Base-by-base conservation (phyloP, 495 filamentous ascomycete genomes). In the Mytilinidion resinicola region DNA sequence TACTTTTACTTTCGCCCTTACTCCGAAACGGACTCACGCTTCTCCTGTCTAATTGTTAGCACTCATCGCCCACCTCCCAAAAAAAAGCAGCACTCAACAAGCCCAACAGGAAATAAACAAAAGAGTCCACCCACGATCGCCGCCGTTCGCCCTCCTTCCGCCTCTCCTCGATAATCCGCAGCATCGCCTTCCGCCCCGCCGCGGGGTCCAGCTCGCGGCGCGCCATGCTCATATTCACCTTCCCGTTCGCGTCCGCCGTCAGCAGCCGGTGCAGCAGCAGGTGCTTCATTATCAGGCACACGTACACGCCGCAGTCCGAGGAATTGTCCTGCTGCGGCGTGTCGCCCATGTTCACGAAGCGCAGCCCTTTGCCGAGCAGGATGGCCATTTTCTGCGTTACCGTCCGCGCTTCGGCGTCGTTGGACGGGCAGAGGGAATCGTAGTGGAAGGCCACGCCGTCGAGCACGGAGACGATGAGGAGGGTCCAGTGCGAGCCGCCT, bases 371-470 rank as follows among this genome's bases (percentile, higher is more conserved):
- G 25, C 25, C 81, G 0, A 99, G 77, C 14, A 97, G 72, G 9
- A 68, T 64, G 1, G 77, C 73, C 11, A 96, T 72, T 65, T 89
- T 85, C 11, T 74, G 57, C 0, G 82, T 78, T 4, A 85, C 87
- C 4, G 78, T 72, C 42, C 76, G 74, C 0, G 91, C 95, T 57
- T 92, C 88, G 58, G 72, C 74, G 58, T 80, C 78, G 69, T 97
- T 97, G 10, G 83, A 79, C 3, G 86, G 87, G 9, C 79, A 77
- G n/a, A 97, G 74, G 1, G 85, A 90, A 74, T 99, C 95, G 72
- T 99, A 97, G 76, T 97, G 93, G 70, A 99, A 97, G 3, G 92
- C 88, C 25, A 96, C 82, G 15, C 90, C 82, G 69, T 99, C 95
- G 37, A 95, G 82, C 38, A 91, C 80, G 25, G 85, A 88, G 44